Base-by-base conservation (phyloP, 2,329 filamentous ascomycete genomes). In the Lasiodiplodia gonubiensis region DNA sequence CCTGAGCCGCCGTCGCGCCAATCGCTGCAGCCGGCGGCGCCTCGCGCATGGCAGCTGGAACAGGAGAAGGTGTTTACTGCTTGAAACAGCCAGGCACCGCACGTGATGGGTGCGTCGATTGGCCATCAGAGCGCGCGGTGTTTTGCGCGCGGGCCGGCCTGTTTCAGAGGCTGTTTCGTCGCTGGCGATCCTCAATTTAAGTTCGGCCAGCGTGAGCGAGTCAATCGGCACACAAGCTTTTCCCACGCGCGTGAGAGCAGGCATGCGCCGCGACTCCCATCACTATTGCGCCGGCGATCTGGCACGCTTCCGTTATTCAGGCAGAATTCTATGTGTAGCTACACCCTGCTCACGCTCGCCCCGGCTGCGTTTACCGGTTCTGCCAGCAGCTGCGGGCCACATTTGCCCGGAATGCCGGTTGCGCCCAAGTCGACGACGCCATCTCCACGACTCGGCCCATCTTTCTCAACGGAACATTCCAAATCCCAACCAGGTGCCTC, bases 151-250 rank as follows among this genome's bases (percentile, higher is more conserved):
- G 57, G 57, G 27, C 55, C 55, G 37, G 25, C 39, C 39, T 25
- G 59, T 63, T 63, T 63, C 59, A 63, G 30, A 51, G 2, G 46
- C 30, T 51, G 59, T 63, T 63, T 63, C 59, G 59, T 23, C 27
- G 11, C n/a, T 30, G 59, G 46, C 59, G 59, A 63, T 63, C 59
- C 27, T 25, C 59, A 63, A 51, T 63, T 37, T 63, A 51, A 51
- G 57, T 49, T 61, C 42, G 57, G 57, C 55, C 35, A 42, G 35
- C 35, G 55, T 21, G 21, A 33, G 55, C 39, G 57, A 63, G 59
- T 63, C 59, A 63, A 63, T 8, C 59, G 21, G 42, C 59, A 63
- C 59, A 63, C 59, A 63, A 63, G 59, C 59, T 63, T 63, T 63
- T 51, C n/a, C 55, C 46, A 37, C 23, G 35, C 55, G 55, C 55